Evolutionary conservation across 2,329 filamentous ascomycete genomes (phyloP).

Genomic region (Fusarium tanahbumbuense): DNA sequence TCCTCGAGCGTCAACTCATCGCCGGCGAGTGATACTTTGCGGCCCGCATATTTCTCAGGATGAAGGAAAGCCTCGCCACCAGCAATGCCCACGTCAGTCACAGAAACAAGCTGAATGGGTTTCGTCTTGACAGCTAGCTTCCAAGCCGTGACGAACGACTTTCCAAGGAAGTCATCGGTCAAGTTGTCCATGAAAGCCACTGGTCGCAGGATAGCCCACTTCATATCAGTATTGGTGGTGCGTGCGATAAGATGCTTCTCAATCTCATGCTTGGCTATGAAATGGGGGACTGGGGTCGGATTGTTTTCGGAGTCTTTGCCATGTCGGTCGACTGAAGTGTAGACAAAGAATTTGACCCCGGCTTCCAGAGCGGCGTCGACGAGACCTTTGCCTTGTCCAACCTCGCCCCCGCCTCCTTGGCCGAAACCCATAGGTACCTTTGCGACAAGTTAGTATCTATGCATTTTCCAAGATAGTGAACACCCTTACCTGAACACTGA

Average conservation of each 20-base stretch:
- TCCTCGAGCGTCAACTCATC: slow-evolving; percentile 16
- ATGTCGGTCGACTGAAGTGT: slow-evolving; percentile 70
- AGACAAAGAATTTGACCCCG: slow-evolving; percentile 69
- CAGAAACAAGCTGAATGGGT: slow-evolving; percentile 25
- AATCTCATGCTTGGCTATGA: slow-evolving; percentile 68
- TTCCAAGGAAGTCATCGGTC: slow-evolving; percentile 46
- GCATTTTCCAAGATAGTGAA: neutral
- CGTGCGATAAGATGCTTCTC: slow-evolving; percentile 68
- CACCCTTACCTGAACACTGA: slow-evolving; percentile 21
- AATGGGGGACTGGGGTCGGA: slow-evolving; percentile 69
- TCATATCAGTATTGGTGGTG: slow-evolving; percentile 47
- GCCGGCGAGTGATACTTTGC: slow-evolving; percentile 10
- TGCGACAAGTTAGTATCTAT: neutral
- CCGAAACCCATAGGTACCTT: slow-evolving; percentile 3
- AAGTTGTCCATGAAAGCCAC: slow-evolving; percentile 58
- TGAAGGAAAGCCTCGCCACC: slow-evolving; percentile 14
- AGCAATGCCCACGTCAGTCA: slow-evolving; percentile 9
- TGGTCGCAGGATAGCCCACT: slow-evolving; percentile 54
- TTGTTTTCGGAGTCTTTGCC: slow-evolving; percentile 62
- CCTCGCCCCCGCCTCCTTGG: slow-evolving; percentile 12
- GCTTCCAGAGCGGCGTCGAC: slow-evolving; percentile 66
- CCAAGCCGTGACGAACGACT: slow-evolving; percentile 51
- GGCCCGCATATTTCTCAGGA: slow-evolving; percentile 13
- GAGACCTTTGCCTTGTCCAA: slow-evolving; percentile 65
- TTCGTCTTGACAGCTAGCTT: slow-evolving; percentile 47